phyloP scores from a whole-genome alignment of 2,329 filamentous ascomycete species.

The Aphanocladium album region DNA sequence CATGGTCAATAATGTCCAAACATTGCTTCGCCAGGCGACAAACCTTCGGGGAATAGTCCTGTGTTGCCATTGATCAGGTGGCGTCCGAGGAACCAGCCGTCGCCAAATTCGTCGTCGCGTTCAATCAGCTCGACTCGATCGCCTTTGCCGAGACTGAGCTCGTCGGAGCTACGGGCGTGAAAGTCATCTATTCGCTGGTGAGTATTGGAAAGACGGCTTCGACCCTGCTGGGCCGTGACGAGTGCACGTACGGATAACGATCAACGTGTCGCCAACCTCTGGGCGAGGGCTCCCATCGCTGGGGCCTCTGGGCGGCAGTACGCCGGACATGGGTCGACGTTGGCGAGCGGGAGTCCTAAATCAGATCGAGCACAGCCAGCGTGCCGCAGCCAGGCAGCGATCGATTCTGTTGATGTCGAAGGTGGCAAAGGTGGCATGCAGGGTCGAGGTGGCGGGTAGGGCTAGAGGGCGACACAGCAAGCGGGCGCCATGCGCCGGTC shows the following conservation, averaged over 20 bases:
- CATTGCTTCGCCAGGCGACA: constrained; percentile 22
- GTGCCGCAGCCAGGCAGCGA: constrained; percentile 9
- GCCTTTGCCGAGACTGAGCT: constrained; percentile 81
- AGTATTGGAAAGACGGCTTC: not conserved
- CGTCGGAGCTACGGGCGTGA: constrained; percentile 82
- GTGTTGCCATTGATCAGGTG: constrained; percentile 69
- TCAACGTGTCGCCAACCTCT: constrained; percentile 60
- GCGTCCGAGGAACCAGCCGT: constrained; percentile 78
- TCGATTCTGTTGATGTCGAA: constrained; percentile 1
- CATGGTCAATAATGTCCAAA: constrained; percentile 17
- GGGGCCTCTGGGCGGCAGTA: constrained; percentile 39
- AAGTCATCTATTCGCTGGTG: constrained; percentile 68
- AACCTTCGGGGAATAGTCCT: constrained; percentile 80
- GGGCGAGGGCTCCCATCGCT: constrained; percentile 42
- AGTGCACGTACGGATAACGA: constrained; percentile 63
- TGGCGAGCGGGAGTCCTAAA: not conserved
- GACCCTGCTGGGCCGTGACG: not conserved
- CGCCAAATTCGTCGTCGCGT: constrained; percentile 81
- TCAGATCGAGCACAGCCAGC: not conserved
- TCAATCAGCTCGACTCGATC: constrained; percentile 80
- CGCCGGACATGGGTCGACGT: constrained; percentile 14
- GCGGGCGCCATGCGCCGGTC: constrained; percentile 9
- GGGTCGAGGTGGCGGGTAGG: not conserved
- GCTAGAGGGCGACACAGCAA: not conserved
- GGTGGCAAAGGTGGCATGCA: constrained; percentile 7